phyloP scores from a whole-genome alignment of 345 rosid genomes.

The Limnanthes douglasii region DNA sequence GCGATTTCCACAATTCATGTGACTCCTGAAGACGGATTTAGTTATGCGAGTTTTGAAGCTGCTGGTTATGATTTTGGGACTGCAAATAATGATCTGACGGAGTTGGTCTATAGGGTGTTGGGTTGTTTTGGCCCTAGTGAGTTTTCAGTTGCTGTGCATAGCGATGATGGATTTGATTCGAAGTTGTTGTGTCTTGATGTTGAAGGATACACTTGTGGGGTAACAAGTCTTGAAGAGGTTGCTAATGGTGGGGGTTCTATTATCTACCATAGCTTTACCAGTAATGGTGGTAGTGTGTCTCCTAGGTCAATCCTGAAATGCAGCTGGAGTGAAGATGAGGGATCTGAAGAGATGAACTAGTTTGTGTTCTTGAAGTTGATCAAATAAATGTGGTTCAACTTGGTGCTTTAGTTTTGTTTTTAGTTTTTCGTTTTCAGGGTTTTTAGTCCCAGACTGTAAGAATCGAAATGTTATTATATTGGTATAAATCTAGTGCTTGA shows the following conservation, averaged over 20 bases:
- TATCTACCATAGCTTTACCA: constrained; percentile 15
- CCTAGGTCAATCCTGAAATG: constrained; percentile 18
- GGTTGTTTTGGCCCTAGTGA: constrained; percentile 41
- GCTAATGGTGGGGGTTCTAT: constrained; percentile 22
- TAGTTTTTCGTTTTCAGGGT: too few species aligned
- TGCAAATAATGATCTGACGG: constrained; percentile 16
- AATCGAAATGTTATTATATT: too few species aligned
- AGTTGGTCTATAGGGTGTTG: constrained; percentile 29
- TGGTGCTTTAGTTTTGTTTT: too few species aligned
- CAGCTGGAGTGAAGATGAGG: too few species aligned
- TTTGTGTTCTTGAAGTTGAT: too few species aligned
- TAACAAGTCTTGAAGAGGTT: constrained; percentile 28
- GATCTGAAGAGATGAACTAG: too few species aligned
- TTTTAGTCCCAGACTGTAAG: too few species aligned
- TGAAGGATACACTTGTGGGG: constrained; percentile 24
- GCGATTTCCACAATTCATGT: constrained; percentile 63
- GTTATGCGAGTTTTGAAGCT: constrained; percentile 77
- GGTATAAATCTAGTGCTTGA: too few species aligned
- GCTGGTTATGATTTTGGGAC: constrained; percentile 28
- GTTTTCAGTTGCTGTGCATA: constrained; percentile 38
- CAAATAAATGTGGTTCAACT: too few species aligned
- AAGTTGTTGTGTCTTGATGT: constrained; percentile 16
- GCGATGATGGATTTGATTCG: constrained; percentile 9
- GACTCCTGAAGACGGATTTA: constrained; percentile 72
- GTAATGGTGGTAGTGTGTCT: constrained; percentile 6